Percentiles rank a stretch among this genome's conserved stretches.
These are phyloP conservation scores for Selaginella moellendorffii DNA, from an alignment of 75 land plant genomes.

Conservation along the genomic window DNA sequence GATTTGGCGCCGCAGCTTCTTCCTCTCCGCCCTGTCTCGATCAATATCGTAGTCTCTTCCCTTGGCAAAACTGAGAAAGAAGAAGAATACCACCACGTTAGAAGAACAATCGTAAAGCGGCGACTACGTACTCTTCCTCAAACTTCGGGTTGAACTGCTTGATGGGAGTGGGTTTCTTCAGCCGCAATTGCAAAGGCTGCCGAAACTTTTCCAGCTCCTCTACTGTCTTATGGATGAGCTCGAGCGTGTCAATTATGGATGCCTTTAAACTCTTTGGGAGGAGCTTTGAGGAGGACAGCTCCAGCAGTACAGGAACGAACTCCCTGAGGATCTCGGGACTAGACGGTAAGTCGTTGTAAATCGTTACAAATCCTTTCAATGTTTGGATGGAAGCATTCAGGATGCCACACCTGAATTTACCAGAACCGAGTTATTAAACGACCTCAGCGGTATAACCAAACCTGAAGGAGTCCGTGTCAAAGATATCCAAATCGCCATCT, in stretches of 20 bases:
- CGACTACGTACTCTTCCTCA: conserved; percentile 72
- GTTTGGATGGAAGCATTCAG: conserved; percentile 35
- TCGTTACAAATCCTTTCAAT: conserved; percentile 38
- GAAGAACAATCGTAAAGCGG: not conserved
- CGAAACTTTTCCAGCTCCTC: conserved; percentile 40
- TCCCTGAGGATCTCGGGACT: conserved; percentile 77
- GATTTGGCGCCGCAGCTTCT: conserved; percentile 44
- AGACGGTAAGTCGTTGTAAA: conserved; percentile 43
- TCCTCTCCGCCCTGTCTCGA: conserved; percentile 63
- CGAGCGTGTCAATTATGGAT: conserved; percentile 20
- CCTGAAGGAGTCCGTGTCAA: conserved; percentile 59
- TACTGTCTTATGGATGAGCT: conserved; percentile 28
- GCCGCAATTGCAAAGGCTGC: conserved; percentile 66
- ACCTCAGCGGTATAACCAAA: too few relatives aligned
- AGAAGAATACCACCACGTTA: not conserved
- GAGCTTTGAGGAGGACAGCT: conserved; percentile 22
- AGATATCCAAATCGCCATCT: conserved; percentile 37
- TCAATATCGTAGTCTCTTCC: conserved; percentile 94
- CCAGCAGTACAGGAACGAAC: conserved; percentile 35
- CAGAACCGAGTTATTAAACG: not conserved
- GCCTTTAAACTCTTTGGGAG: conserved; percentile 28
- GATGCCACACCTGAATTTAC: conserved; percentile 43
- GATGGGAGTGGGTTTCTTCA: conserved; percentile 64
- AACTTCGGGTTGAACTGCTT: conserved; percentile 67
- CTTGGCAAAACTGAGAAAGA: conserved; percentile 59